A percentile compares a stretch with the other conserved stretches of the same genome.
phyloP scores from a whole-genome alignment of 106 monocot genomes.

The Apostasia shenzhenica region DNA sequence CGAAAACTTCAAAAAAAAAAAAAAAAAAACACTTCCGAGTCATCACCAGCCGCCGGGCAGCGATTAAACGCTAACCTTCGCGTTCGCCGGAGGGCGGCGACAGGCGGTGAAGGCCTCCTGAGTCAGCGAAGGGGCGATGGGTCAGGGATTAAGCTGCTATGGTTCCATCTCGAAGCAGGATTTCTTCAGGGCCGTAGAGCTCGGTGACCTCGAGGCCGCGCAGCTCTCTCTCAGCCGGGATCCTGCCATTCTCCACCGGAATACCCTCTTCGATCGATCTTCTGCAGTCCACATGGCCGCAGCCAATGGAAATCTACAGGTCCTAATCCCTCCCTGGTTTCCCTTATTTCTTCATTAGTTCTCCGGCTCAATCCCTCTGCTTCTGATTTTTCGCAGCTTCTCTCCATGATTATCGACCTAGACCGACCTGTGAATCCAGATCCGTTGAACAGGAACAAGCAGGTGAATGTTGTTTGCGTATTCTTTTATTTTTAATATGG shows the following conservation, averaged over 20 bases:
- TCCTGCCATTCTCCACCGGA: conserved; percentile 18
- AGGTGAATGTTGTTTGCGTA: conserved; percentile 21
- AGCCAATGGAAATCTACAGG: conserved; percentile 46
- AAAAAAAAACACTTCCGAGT: no score
- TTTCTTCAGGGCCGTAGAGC: conserved; percentile 31
- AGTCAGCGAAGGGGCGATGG: conserved; percentile 19
- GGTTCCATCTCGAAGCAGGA: conserved; percentile 19
- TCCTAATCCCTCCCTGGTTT: background rate
- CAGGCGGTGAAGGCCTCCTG: background rate
- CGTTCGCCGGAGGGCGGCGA: conserved; percentile 1
- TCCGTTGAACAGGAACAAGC: conserved; percentile 39
- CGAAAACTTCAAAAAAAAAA: no score
- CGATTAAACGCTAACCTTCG: background rate
- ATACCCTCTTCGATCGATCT: conserved; percentile 35
- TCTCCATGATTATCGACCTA: conserved; percentile 27
- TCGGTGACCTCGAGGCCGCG: conserved; percentile 26
- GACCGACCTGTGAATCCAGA: conserved; percentile 30
- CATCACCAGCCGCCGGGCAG: no score
- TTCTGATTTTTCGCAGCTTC: conserved; percentile 18
- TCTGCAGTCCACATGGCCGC: conserved; percentile 62
- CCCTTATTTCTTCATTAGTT: background rate
- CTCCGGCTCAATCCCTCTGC: background rate
- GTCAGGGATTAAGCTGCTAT: conserved; percentile 33
- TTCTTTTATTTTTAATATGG: background rate
- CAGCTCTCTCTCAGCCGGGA: conserved; percentile 14